phyloP scores from a whole-genome alignment of 257 asterid genomes.

The Apocynum venetum region DNA sequence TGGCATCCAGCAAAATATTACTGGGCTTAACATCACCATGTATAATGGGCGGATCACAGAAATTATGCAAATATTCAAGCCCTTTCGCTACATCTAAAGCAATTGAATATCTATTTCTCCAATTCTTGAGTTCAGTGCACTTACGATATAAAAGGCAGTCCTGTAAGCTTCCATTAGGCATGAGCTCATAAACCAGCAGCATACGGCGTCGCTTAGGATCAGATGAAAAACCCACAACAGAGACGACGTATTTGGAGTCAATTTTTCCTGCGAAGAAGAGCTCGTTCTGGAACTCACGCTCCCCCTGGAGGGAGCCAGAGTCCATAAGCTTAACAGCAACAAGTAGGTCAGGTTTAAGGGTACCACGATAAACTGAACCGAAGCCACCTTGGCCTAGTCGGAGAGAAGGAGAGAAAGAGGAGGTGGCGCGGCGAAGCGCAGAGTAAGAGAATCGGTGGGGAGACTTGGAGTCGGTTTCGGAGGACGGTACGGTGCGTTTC shows the following conservation, averaged over 20 bases:
- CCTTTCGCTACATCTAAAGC: constrained; percentile 82
- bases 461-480: constrained; percentile 75
- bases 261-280: constrained; percentile 69
- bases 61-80: constrained; percentile 81
- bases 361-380: constrained; percentile 85
- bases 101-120: constrained; percentile 65
- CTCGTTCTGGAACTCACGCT: constrained; percentile 96
- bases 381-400: constrained; percentile 95
- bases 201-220: constrained; percentile 68
- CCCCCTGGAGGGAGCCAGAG: constrained; percentile 89
- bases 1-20: constrained; percentile 60
- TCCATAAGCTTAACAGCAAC: constrained; percentile 92
- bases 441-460: constrained; percentile 71
- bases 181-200: constrained; percentile 78
- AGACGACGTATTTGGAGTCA: constrained; percentile 58
- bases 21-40: constrained; percentile 98
- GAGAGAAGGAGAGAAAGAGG: constrained; percentile 59
- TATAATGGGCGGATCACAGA: constrained; percentile 80
- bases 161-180: constrained; percentile 90
- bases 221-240: constrained; percentile 72
- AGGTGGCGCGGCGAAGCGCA: constrained; percentile 73
- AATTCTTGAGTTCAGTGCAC: constrained; percentile 61
- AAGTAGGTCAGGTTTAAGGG: constrained; percentile 32
- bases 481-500: constrained; percentile 77
- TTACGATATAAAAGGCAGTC: constrained; percentile 82